Base-by-base conservation (phyloP, 441 rosid species). In the Populus hybrid region DNA sequence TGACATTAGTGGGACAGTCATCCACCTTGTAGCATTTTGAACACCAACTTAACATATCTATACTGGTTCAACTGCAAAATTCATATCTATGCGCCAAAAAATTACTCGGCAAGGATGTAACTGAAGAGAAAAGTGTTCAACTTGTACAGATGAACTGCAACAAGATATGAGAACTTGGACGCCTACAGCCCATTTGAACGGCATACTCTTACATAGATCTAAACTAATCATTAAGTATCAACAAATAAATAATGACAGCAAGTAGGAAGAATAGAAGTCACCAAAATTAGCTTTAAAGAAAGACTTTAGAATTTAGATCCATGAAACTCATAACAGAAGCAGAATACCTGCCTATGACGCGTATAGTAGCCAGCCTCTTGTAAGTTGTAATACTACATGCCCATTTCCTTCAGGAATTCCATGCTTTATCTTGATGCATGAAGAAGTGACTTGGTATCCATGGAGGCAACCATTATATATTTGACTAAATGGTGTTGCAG, bases 281-380 rank as follows among this genome's bases (percentile, higher is more conserved):
- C 50, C 63, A 76, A 75, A 66, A 56, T 75, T 59, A 75, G 64
- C 69, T 68, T n/a, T 40, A 67, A 77, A 80, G 69, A 45, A 56
- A 74, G 77, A 36, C 7, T 5, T 18, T 68, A 74, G 74, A 63
- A 65, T 77, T 70, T 74, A 81, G 79, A 82, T 84, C 86, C 79
- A 80, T 38, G 78, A 76, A 81, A 50, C 59, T 50, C 59, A 50
- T 67, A 81, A 74, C 81, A 86, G 75, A 84, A 83, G 80, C 83
- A 88, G 87, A 87, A 79, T 85, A 88, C 93, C 84, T 90, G 93
- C 90, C 89, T 88, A 88, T 80, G 33, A 78, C 68, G 78, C 68
- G 63, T 82, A 50, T 81, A 74, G 85, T 31, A 35, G 83, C 63
- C 82, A 59, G 79, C 85, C 75, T 77, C 86, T 73, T 18, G 59